phyloP scores from a whole-genome alignment of 257 asterid species.

The Scutellaria baicalensis region DNA sequence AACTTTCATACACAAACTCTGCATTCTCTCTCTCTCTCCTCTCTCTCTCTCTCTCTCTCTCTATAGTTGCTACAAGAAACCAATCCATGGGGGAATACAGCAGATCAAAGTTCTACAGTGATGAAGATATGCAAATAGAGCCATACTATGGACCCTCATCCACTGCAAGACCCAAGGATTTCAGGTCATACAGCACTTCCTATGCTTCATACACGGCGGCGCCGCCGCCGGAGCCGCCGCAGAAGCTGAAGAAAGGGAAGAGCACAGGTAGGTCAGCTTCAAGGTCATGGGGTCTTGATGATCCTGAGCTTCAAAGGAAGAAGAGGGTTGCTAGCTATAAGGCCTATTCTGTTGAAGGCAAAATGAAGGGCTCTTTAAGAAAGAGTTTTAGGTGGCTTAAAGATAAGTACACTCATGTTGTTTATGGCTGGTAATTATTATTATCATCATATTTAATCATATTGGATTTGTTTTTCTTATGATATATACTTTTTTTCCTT shows the following conservation, averaged over 20 bases:
- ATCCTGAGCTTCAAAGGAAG: slow-evolving; percentile 46
- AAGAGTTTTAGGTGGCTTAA: slow-evolving; percentile 47
- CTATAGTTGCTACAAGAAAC: background rate
- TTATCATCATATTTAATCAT: background rate
- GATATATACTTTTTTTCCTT: background rate
- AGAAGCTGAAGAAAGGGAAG: slow-evolving; percentile 33
- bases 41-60: background rate
- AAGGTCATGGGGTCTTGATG: slow-evolving; percentile 31
- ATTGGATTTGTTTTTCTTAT: background rate
- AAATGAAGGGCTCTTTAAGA: slow-evolving; percentile 40
- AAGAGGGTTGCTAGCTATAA: slow-evolving; percentile 46
- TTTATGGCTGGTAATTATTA: slow-evolving; percentile 28
- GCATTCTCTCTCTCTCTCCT: background rate
- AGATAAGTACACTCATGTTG: slow-evolving; percentile 31
- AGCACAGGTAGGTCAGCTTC: slow-evolving; percentile 26
- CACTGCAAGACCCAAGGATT: slow-evolving; percentile 4
- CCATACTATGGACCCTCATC: slow-evolving; percentile 24
- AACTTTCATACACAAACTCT: background rate
- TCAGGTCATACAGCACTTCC: slow-evolving; percentile 36
- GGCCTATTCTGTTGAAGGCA: slow-evolving; percentile 38
- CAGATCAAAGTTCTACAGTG: slow-evolving; percentile 30
- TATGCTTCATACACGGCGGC: slow-evolving; percentile 6
- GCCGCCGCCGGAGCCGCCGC: slow-evolving; percentile 11
- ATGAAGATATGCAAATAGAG: slow-evolving; percentile 34
- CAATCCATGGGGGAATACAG: slow-evolving; percentile 37